Evolutionary conservation across 2,329 filamentous ascomycete genomes (phyloP).

Genomic region (Ophiostoma piceae): DNA sequence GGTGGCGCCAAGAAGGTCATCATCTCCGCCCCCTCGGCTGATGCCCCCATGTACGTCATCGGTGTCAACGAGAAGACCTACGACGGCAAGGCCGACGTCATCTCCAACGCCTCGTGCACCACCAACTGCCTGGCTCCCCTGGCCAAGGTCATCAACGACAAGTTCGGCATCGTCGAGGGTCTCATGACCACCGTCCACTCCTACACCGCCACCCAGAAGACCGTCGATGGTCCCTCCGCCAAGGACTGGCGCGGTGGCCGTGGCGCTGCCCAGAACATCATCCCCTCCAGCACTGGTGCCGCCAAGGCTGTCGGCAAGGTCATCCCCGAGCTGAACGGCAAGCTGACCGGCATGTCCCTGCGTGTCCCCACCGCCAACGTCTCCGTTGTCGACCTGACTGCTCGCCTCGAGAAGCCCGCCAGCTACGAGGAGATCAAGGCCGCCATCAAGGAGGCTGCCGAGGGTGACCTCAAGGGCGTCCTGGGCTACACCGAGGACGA

Average conservation of each 20-base stretch:
- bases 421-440: slow-evolving; percentile 89
- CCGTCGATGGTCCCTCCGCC: slow-evolving; percentile 90
- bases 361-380: slow-evolving; percentile 98
- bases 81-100: slow-evolving; percentile 83
- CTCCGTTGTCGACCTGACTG: slow-evolving; percentile 96
- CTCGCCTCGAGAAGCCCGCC: slow-evolving; percentile 86
- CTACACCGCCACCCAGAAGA: slow-evolving; percentile 99
- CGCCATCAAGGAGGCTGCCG: slow-evolving; percentile 78
- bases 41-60: slow-evolving; percentile 99
- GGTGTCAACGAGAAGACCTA: slow-evolving; percentile 96
- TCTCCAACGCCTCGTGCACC: slow-evolving; percentile 99
- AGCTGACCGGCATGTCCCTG: slow-evolving; percentile 99
- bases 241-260: slow-evolving; percentile 99
- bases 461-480: slow-evolving; percentile 82
- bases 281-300: slow-evolving; percentile 97
- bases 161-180: slow-evolving; percentile 95
- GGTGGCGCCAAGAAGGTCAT: slow-evolving; percentile 97
- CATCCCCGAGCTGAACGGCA: slow-evolving; percentile 95
- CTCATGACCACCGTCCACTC: slow-evolving; percentile 99
- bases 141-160: slow-evolving; percentile 98
- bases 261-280: slow-evolving; percentile 99
- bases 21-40: slow-evolving; percentile 86
- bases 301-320: slow-evolving; percentile 99
- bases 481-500: slow-evolving; percentile 96
- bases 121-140: slow-evolving; percentile 99